These are phyloP conservation scores for Fusarium succisae DNA, from an alignment of 2,329 filamentous ascomycete species.

Conservation along the genomic window DNA sequence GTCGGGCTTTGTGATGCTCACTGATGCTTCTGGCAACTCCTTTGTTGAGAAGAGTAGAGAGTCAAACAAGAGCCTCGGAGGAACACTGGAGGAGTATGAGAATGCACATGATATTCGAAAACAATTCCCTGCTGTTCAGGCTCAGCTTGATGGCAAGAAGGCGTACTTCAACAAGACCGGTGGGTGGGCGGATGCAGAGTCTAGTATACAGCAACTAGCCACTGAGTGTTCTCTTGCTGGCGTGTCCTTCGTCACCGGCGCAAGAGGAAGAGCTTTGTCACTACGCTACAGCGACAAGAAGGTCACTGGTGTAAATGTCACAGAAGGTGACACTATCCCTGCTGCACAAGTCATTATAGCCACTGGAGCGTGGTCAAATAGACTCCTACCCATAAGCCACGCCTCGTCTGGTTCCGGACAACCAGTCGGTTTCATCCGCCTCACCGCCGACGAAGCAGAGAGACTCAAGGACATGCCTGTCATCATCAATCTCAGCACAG, in stretches of 20 bases:
- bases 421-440: conserved; percentile 69
- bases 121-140: conserved; percentile 33
- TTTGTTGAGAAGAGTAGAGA: conserved; percentile 37
- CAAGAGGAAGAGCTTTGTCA: conserved; percentile 41
- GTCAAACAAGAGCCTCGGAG: conserved; percentile 24
- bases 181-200: conserved; percentile 48
- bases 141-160: conserved; percentile 35
- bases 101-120: conserved; percentile 34
- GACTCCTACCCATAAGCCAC: conserved; percentile 66
- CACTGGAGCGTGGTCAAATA: conserved; percentile 72
- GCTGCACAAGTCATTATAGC: conserved; percentile 72
- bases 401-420: conserved; percentile 72
- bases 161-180: conserved; percentile 44
- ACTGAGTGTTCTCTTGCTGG: conserved; percentile 42
- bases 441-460: conserved; percentile 66
- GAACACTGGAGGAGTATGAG: conserved; percentile 36
- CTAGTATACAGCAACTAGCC: conserved; percentile 41
- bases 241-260: conserved; percentile 45
- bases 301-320: conserved; percentile 42
- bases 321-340: conserved; percentile 53
- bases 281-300: conserved; percentile 26
- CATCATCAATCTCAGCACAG: conserved; percentile 62
- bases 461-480: conserved; percentile 65
- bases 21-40: conserved; percentile 18
- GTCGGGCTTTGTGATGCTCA: conserved; percentile 47